Percentiles rank a stretch among this genome's conserved stretches.
Conservation (phyloP, 768 basidiomycete genomes). For the Mycena crocata region DNA sequence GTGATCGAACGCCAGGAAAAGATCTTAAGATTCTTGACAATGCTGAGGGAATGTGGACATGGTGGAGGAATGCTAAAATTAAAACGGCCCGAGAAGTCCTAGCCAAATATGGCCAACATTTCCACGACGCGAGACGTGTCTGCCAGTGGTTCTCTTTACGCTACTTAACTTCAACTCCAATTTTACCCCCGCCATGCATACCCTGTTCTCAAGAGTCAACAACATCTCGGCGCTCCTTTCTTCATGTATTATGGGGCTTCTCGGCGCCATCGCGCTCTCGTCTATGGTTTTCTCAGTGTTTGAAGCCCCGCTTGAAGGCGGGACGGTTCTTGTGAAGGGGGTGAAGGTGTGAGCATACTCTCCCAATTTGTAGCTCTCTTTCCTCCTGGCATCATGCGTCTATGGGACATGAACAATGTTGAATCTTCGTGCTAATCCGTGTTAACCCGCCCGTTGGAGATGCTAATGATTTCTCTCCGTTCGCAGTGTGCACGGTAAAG, state of each 20-base stretch:
- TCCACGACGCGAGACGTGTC: too few species aligned
- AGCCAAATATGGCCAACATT: too few species aligned
- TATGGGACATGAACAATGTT: background rate
- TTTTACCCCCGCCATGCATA: constrained; percentile 79
- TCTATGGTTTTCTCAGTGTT: constrained; percentile 67
- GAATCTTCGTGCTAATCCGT: constrained; percentile 4
- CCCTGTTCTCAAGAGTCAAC: constrained; percentile 75
- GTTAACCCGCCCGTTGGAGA: background rate
- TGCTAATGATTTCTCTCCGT: background rate
- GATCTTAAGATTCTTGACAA: too few species aligned
- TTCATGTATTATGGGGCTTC: constrained; percentile 77
- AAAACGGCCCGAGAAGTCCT: too few species aligned
- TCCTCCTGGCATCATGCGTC: background rate
- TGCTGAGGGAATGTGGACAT: too few species aligned
- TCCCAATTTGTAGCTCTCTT: background rate
- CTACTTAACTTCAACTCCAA: too few species aligned
- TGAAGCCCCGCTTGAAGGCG: constrained; percentile 63
- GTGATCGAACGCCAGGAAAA: too few species aligned
- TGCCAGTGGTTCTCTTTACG: too few species aligned
- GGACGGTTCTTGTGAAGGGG: constrained; percentile 63
- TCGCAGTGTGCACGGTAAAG: constrained; percentile 59
- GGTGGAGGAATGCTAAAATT: too few species aligned
- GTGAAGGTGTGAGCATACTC: constrained; percentile 77
- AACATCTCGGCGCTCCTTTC: constrained; percentile 80
- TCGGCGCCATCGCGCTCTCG: constrained; percentile 78